A percentile compares a stretch with the other conserved stretches of the same genome.
Conservation (phyloP, 306 rosid genomes). For the Albizia julibrissin region DNA sequence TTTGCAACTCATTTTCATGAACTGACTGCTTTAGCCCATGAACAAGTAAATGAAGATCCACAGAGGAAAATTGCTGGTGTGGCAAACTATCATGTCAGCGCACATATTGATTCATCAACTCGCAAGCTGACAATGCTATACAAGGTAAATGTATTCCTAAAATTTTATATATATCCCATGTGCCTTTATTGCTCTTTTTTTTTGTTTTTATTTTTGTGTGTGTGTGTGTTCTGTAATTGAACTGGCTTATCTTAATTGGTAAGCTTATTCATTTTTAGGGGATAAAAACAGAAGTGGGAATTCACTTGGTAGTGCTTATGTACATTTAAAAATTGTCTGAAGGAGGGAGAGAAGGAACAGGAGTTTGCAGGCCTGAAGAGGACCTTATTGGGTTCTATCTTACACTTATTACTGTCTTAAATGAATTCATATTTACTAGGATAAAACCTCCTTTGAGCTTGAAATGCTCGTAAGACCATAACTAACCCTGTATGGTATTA, state of each 20-base stretch:
- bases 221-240: slow-evolving; percentile 9
- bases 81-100: slow-evolving; percentile 93
- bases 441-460: background rate
- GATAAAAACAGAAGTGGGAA: background rate
- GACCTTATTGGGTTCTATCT: slow-evolving; percentile 21
- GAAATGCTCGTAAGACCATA: background rate
- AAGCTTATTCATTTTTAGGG: background rate
- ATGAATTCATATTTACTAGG: background rate
- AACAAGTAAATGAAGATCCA: slow-evolving; percentile 44
- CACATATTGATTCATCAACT: slow-evolving; percentile 88
- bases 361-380: slow-evolving; percentile 11
- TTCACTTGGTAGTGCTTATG: background rate
- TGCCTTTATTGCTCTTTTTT: slow-evolving; percentile 1
- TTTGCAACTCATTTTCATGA: slow-evolving; percentile 98
- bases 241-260: background rate
- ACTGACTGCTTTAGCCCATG: slow-evolving; percentile 79
- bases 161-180: slow-evolving; percentile 18
- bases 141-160: slow-evolving; percentile 61
- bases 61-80: slow-evolving; percentile 73
- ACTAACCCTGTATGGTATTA: background rate
- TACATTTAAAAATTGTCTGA: slow-evolving; percentile 15
- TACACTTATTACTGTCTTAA: slow-evolving; percentile 7
- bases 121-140: slow-evolving; percentile 92
- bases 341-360: slow-evolving; percentile 10
- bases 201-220: background rate